Base-by-base conservation (phyloP, 176 grass and related monocot species). In the Musa acuminata region DNA sequence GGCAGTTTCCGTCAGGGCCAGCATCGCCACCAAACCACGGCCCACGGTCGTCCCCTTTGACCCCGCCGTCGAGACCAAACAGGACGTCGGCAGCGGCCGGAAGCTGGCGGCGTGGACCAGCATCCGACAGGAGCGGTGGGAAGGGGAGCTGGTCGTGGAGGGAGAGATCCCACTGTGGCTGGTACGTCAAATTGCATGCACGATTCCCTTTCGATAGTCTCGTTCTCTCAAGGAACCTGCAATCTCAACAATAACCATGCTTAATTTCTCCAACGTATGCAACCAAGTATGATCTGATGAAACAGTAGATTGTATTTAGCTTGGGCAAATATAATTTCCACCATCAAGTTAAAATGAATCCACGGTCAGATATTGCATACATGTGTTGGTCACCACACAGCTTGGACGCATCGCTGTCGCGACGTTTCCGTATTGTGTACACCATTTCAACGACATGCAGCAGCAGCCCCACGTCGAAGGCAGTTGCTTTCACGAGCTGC, bases 91-190 rank as follows among this genome's bases (percentile, higher is more conserved):
- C 20, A 80, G 62, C 25, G 83, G 35, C 35, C 35, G 81, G 55
- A 78, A 87, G 72, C 83, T 91, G 66, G 85, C 88, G 75, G 95
- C 91, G 50, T 99, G 95, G 95, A 94, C 69, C 74, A 99, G 90
- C 73, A 1, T 99, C 62, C 83, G 72, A 73, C 86, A 94, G 82
- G 95, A 99, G 86, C 87, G 86, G 80, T 99, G 95, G 95, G 82
- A 90, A 29, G 95, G 95, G 9, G 78, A 81, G 21, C 85, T 99
- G 51, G 70, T 59, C 26, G 69, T 94, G 29, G 78, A 99, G 48
- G 95, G 95, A 1, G 65, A 87, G 78, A 80, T 99, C 53, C 95
- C 95, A 19, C 78, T 81, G 22, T 99, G 95, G 95, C 88, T 99
- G 88, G 95, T 99, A 85, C 8, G 79, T 86, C 48, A 62, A 63